Base-by-base conservation (phyloP, 129 eudicot species). In the Arctium minus region DNA sequence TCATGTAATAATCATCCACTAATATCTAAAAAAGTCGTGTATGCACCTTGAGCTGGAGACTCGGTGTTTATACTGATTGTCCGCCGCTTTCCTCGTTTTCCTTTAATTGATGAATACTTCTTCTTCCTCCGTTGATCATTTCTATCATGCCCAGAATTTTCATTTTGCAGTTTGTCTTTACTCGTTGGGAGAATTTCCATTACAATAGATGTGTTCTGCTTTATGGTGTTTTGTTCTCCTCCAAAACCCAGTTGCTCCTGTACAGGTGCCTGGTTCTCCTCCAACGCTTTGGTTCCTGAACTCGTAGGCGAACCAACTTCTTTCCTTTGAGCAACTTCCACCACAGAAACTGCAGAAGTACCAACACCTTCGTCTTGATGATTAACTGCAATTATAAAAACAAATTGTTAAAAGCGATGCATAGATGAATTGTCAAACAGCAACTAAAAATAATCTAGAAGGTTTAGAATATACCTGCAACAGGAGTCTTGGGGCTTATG, bases 31-130 rank as follows among this genome's bases (percentile, higher is more conserved):
- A 65, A 69, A 75, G 40, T 46, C 62, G 36, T 38, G 8, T 27
- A 62, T 37, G 64, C 80, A 91, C 95, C 95, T 78, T 79, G 75
- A 73, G 62, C 70, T 30, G 18, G 69, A 81, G 81, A 73, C n/a
- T 70, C 82, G 36, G 75, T n/a, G 72, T 73, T 92, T 46, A 80
- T 40, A 78, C 80, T 83, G 62, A 70, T 74, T 27, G 81, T 79
- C 79, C 79, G 90, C 8, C 84, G 53, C 70, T 67, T 78, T 80
- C 83, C 93, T 80, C 82, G 62, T 81, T 71, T 80, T 62, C 82
- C 89, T 86, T 86, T 81, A 72, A 53, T 82, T 5, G 64, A 38
- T 53, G 88, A 40, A 77, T 36, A 74, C 73, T 22, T 82, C 33
- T 84, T 82, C 79, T 29, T 17, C n/a, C 18, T 53, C 56, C 13